Conservation (phyloP, 192 early-diverging fungal species). For the Coemansia sp. region DNA sequence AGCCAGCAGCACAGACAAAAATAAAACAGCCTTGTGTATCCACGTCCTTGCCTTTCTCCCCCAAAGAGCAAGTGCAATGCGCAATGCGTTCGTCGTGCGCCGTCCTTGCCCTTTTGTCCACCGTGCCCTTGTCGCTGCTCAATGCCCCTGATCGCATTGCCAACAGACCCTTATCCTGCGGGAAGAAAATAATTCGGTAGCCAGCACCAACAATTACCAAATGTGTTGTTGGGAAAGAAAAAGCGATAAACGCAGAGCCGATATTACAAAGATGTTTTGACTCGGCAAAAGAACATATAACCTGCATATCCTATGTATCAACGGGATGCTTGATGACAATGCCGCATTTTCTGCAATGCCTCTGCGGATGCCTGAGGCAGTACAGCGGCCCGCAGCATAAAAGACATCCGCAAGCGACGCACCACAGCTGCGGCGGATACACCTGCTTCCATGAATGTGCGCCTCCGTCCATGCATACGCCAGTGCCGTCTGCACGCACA, state of each 20-base stretch:
- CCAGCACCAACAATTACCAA: too few species aligned
- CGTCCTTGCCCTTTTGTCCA: too few species aligned
- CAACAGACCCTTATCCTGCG: too few species aligned
- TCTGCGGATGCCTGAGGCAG: conserved; percentile 29
- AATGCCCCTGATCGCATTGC: too few species aligned
- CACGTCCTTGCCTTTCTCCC: not conserved
- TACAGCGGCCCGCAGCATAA: conserved; percentile 35
- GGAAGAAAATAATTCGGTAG: too few species aligned
- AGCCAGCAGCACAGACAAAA: not conserved
- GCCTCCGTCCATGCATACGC: conserved; percentile 25
- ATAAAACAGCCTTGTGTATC: not conserved
- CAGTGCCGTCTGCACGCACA: conserved; percentile 39
- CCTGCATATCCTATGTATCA: not conserved
- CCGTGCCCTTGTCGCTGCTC: too few species aligned
- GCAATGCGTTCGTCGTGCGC: not conserved
- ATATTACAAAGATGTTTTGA: not conserved
- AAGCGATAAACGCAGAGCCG: not conserved
- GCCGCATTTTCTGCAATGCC: conserved; percentile 27
- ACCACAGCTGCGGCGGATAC: conserved; percentile 23
- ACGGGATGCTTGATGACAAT: conserved; percentile 23
- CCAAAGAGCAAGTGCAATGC: not conserved
- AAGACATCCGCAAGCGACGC: conserved; percentile 21
- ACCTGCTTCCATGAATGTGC: conserved; percentile 23
- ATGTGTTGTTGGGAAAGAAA: too few species aligned
- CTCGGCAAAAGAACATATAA: not conserved